These are phyloP conservation scores for Hypoxylon trugodes DNA, from an alignment of 495 filamentous ascomycete species.

Conservation along the genomic window DNA sequence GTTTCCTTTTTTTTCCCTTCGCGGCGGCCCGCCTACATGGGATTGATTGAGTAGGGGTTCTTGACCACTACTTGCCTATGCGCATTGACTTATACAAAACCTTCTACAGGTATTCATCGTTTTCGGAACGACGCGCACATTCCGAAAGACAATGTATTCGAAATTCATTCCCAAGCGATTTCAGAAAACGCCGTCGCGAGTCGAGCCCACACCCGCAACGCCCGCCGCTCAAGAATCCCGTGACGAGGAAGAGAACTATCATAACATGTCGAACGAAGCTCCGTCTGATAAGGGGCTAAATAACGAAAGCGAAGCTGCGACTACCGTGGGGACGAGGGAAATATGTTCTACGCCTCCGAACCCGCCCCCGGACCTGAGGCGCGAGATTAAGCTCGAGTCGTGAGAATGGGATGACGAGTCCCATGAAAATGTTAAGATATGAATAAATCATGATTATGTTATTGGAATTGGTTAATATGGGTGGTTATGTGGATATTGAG, in stretches of 20 bases:
- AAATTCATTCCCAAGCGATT: conserved; percentile 32
- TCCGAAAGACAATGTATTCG: conserved; percentile 37
- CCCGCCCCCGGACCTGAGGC: neutral
- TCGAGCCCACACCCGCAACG: neutral
- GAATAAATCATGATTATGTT: neutral
- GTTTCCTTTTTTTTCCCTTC: no score
- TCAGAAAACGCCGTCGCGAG: conserved; percentile 2
- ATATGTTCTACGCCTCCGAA: neutral
- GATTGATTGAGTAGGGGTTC: no score
- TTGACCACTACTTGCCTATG: neutral
- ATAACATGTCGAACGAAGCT: neutral
- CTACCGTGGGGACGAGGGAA: neutral
- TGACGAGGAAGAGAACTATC: conserved; percentile 11
- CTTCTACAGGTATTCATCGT: conserved; percentile 45
- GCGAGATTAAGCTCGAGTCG: neutral
- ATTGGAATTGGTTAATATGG: neutral
- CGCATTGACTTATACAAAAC: neutral
- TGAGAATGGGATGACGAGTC: no score
- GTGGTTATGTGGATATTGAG: neutral
- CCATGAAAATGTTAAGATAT: no score
- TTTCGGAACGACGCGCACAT: conserved; percentile 53
- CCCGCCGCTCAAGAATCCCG: neutral
- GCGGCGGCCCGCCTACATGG: no score
- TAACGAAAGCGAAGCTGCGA: neutral
- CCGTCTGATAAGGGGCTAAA: conserved; percentile 3